Evolutionary conservation across 1,284 basidiomycete genomes (phyloP).

Genomic region (Cutaneotrichosporon cutaneum): DNA sequence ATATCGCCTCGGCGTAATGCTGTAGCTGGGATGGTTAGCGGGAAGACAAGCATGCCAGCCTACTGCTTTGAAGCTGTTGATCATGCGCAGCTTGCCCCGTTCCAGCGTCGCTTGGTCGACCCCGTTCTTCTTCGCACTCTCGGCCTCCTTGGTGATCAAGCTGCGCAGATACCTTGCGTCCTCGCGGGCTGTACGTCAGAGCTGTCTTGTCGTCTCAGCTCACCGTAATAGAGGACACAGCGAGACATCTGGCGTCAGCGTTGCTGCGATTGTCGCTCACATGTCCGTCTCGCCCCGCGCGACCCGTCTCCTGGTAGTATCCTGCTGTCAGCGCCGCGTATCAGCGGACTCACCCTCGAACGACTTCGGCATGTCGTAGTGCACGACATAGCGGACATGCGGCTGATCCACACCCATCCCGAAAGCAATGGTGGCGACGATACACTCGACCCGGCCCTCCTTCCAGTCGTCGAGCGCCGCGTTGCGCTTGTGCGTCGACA

Average conservation of each 20-base stretch:
- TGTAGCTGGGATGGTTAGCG: constrained; percentile 34
- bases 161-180: constrained; percentile 63
- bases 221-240: constrained; percentile 78
- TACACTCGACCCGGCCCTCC: constrained; percentile 50
- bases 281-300: constrained; percentile 78
- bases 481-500: constrained; percentile 56
- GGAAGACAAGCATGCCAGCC: constrained; percentile 25
- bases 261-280: constrained; percentile 55
- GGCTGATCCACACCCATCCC: constrained; percentile 86
- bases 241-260: constrained; percentile 63
- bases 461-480: constrained; percentile 62
- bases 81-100: constrained; percentile 24
- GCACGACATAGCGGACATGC: constrained; percentile 64
- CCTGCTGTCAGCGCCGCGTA: constrained; percentile 54
- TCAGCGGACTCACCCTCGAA: constrained; percentile 65
- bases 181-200: constrained; percentile 63
- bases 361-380: constrained; percentile 72
- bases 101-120: constrained; percentile 22
- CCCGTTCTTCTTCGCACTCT: constrained; percentile 24
- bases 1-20: constrained; percentile 64
- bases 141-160: constrained; percentile 56
- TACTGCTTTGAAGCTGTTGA: constrained; percentile 66
- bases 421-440: constrained; percentile 72
- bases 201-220: constrained; percentile 28
- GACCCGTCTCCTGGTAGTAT: constrained; percentile 84